Evolutionary conservation across 2,329 filamentous ascomycete genomes (phyloP), one percentile per base, ranked within the genome.

Genomic region (Plectosphaerella cucumerina): DNA sequence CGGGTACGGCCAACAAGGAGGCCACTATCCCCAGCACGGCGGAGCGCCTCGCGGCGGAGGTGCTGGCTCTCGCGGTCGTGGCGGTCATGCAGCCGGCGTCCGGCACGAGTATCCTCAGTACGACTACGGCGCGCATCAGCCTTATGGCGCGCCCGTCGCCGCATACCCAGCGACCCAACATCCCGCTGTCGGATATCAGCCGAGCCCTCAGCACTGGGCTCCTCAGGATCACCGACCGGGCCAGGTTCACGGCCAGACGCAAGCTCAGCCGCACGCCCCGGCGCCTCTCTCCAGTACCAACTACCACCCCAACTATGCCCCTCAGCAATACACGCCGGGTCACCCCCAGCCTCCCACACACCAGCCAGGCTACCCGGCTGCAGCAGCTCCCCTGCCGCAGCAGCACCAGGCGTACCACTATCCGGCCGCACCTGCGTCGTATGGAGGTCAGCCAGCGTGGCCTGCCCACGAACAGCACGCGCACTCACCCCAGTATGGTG

Each of bases 271-370:
- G 33, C 78, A 80, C 59, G 66, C 70, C 42, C 71, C 73, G 39
- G 62, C 71, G 49, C 75, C 77, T 23, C 66, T 83, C 33, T 72
- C 78, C 47, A 66, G 76, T 31, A 70, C 75, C 53, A 80, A 78
- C 59, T 83, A 83, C 59, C 80, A 82, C 56, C 78, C 78, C 33
- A 81, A 79, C 63, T 84, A 82, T 60, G 74, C 79, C 37, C 75
- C 76, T 39, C 82, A 83, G 58, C 60, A 62, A n/a, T 77, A 75
- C 53, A 60, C 63, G 21, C 22, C 18, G 26, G 47, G 35, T 44
- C 65, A 66, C 51, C 68, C 21, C 20, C 42, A 67, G 34, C 66
- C 66, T 44, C 69, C 72, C 56, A 69, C 64, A 47, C 51, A 59
- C 20, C 42, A 44, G 20, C 42, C 11, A 11, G 17, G n/a, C 17